These are phyloP conservation scores for Kwoniella pini DNA, from an alignment of 768 basidiomycete genomes.

Conservation along the genomic window DNA sequence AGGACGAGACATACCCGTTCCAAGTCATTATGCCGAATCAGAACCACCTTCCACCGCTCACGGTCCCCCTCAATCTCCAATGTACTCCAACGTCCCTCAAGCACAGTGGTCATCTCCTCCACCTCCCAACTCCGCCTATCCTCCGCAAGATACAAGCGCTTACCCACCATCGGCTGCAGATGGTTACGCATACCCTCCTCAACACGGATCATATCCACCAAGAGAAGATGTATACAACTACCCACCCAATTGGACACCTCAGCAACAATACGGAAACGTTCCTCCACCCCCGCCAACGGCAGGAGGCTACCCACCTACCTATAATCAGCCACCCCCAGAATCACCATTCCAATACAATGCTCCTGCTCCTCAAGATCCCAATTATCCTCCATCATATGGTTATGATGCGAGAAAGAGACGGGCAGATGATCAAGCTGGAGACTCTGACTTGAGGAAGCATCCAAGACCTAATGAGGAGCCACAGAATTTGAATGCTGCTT, in stretches of 20 bases:
- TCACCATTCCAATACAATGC: constrained; percentile 45
- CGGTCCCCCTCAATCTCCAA: constrained; percentile 44
- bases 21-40: constrained; percentile 45
- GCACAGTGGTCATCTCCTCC: constrained; percentile 46
- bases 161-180: constrained; percentile 30
- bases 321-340: constrained; percentile 24
- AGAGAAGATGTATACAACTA: constrained; percentile 26
- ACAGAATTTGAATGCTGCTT: constrained; percentile 25
- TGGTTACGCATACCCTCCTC: constrained; percentile 31
- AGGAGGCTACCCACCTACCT: constrained; percentile 11
- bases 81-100: constrained; percentile 27
- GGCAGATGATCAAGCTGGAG: constrained; percentile 23
- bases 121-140: constrained; percentile 29
- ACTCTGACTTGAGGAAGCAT: constrained; percentile 25
- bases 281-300: constrained; percentile 33
- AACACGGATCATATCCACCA: constrained; percentile 18
- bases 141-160: constrained; percentile 22
- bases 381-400: constrained; percentile 16
- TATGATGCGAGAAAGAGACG: constrained; percentile 38
- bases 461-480: constrained; percentile 13
- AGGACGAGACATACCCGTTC: constrained; percentile 45
- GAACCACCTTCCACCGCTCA: constrained; percentile 47
- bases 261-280: constrained; percentile 17
- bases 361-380: constrained; percentile 13
- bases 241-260: constrained; percentile 23